These are phyloP conservation scores for Cercospora citrullina DNA, from an alignment of 2,329 filamentous ascomycete genomes.

Conservation along the genomic window DNA sequence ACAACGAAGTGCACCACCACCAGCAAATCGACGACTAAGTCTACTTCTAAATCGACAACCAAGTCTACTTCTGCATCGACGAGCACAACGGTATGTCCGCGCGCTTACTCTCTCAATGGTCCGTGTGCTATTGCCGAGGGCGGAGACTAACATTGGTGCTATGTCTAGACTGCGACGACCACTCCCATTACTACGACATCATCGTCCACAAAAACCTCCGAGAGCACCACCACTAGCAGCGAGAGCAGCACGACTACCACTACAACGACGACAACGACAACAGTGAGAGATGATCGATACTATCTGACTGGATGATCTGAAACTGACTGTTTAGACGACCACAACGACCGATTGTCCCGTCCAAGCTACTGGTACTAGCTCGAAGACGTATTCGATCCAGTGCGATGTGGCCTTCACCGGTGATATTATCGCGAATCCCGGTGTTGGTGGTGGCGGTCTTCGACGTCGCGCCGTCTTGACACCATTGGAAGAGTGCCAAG, in stretches of 20 bases:
- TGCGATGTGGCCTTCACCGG: neutral
- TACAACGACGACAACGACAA: neutral
- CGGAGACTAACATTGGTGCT: neutral
- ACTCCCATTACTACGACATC: neutral
- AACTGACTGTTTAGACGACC: neutral
- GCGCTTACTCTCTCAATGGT: no score
- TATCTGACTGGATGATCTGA: neutral
- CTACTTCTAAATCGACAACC: neutral
- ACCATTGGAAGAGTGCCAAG: neutral
- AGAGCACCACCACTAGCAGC: neutral
- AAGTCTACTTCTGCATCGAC: neutral
- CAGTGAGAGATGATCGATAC: neutral
- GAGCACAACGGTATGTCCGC: neutral
- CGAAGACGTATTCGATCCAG: neutral
- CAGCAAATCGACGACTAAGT: neutral
- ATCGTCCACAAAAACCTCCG: neutral
- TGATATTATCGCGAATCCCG: neutral
- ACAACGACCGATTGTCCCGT: neutral
- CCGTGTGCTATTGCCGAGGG: neutral
- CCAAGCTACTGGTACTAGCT: neutral
- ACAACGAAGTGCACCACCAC: slow-evolving; percentile 7
- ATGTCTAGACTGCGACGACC: neutral
- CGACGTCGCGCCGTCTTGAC: neutral
- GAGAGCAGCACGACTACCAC: no score
- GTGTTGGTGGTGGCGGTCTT: neutral